phyloP scores from a whole-genome alignment of 2,329 filamentous ascomycete genomes.

The Diaporthe amygdali region DNA sequence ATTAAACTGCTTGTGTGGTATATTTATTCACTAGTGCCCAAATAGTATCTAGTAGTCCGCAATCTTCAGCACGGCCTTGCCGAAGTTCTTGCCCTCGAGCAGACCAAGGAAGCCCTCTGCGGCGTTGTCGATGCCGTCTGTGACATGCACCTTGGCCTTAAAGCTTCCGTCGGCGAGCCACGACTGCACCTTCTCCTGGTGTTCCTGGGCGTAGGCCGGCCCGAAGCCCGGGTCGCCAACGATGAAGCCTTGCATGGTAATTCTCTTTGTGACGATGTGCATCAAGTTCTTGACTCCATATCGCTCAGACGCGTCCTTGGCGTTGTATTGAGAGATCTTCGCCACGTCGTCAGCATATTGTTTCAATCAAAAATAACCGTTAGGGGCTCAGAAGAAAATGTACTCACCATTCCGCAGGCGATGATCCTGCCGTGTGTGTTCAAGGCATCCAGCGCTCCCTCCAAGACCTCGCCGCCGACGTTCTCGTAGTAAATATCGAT shows the following conservation, averaged over 20 bases:
- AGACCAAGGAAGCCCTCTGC: slow-evolving; percentile 76
- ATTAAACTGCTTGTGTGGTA: neutral
- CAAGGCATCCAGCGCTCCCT: slow-evolving; percentile 48
- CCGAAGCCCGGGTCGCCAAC: slow-evolving; percentile 70
- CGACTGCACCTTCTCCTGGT: slow-evolving; percentile 75
- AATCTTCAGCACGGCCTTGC: slow-evolving; percentile 80
- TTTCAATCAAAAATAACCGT: no score
- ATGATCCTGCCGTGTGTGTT: slow-evolving; percentile 71
- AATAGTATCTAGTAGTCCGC: slow-evolving; percentile 20
- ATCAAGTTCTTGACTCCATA: slow-evolving; percentile 73
- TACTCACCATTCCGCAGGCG: slow-evolving; percentile 63
- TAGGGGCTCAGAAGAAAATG: slow-evolving; percentile 19
- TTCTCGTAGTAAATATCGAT: slow-evolving; percentile 72
- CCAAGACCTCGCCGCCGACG: slow-evolving; percentile 57
- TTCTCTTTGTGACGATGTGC: slow-evolving; percentile 68
- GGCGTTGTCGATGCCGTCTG: slow-evolving; percentile 79
- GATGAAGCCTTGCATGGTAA: slow-evolving; percentile 79
- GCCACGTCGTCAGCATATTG: neutral
- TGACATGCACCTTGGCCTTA: slow-evolving; percentile 72
- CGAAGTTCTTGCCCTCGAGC: slow-evolving; percentile 81
- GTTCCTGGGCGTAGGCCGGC: slow-evolving; percentile 69
- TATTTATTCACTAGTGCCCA: neutral
- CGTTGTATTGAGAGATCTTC: slow-evolving; percentile 79
- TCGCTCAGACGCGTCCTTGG: slow-evolving; percentile 47
- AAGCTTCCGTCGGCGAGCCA: slow-evolving; percentile 80